Evolutionary conservation across 192 early-diverging fungal genomes (phyloP).

Genomic region (Obelidium mucronatum): DNA sequence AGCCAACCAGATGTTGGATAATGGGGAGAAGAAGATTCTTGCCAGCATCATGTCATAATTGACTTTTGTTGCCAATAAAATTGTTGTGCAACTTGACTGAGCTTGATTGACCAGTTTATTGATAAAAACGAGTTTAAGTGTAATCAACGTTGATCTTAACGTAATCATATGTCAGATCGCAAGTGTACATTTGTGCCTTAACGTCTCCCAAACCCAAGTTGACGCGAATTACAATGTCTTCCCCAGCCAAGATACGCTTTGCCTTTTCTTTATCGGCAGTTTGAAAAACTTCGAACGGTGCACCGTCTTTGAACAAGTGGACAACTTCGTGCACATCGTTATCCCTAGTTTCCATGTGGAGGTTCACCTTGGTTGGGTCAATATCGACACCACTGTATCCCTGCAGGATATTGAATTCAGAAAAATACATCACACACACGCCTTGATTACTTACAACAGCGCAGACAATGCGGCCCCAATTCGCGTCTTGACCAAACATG

Average conservation of each 20-base stretch:
- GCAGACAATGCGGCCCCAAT: conserved; percentile 96
- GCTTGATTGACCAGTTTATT: neutral
- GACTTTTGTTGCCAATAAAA: neutral
- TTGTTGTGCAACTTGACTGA: neutral
- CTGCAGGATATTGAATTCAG: no score
- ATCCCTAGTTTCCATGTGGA: conserved; percentile 71
- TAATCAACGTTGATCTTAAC: conserved; percentile 95
- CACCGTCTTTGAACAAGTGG: conserved; percentile 79
- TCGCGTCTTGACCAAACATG: conserved; percentile 95
- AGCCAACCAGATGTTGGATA: conserved; percentile 51
- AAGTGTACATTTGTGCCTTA: conserved; percentile 90
- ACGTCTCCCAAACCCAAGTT: conserved; percentile 79
- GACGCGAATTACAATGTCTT: conserved; percentile 84
- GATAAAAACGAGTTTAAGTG: conserved; percentile 9
- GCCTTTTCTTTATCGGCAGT: conserved; percentile 77
- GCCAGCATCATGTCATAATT: neutral
- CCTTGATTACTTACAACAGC: no score
- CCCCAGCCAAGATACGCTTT: conserved; percentile 80
- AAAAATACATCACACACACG: no score
- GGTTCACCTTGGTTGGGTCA: conserved; percentile 75
- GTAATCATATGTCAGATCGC: conserved; percentile 94
- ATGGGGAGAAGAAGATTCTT: conserved; percentile 17
- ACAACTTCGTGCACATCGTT: conserved; percentile 47
- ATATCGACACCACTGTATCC: conserved; percentile 84
- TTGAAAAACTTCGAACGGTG: conserved; percentile 69